A percentile compares a stretch with the other conserved stretches of the same genome.
phyloP scores from a whole-genome alignment of 208 protist species.

The Porcisia hertigi region DNA sequence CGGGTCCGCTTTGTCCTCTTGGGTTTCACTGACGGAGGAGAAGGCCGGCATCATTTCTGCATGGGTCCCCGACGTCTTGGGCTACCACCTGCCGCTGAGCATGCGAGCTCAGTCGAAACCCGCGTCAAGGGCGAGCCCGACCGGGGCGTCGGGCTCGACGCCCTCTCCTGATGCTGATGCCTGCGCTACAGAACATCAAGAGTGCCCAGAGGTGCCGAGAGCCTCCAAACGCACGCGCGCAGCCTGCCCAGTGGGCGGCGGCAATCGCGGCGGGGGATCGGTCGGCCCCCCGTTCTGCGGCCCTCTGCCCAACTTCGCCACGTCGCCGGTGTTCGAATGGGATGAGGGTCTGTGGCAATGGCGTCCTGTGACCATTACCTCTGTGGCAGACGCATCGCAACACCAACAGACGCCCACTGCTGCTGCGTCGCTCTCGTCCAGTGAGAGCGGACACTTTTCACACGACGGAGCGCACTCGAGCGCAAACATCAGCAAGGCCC shows the following conservation, averaged over 20 bases:
- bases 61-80: conserved; percentile 29
- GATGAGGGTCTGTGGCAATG: conserved; percentile 70
- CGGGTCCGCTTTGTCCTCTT: not conserved
- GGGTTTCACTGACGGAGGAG: not conserved
- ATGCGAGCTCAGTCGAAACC: not conserved
- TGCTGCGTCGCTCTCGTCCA: not conserved
- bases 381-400: not conserved
- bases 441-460: not conserved
- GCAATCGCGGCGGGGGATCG: not conserved
- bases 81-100: conserved; percentile 30
- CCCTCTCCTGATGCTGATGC: not conserved
- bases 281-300: conserved; percentile 14
- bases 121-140: not conserved
- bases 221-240: not conserved
- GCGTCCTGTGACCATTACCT: conserved; percentile 32
- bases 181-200: not conserved
- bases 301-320: conserved; percentile 18
- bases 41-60: conserved; percentile 27
- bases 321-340: conserved; percentile 61
- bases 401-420: too few relatives aligned
- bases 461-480: not conserved
- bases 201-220: not conserved
- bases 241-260: not conserved
- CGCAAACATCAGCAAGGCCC: too few relatives aligned
- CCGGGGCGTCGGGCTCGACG: not conserved